Percentiles rank a stretch among this genome's conserved stretches.
phyloP scores from a whole-genome alignment of 2,329 filamentous ascomycete genomes.

The Sarocladiaceae sp. region DNA sequence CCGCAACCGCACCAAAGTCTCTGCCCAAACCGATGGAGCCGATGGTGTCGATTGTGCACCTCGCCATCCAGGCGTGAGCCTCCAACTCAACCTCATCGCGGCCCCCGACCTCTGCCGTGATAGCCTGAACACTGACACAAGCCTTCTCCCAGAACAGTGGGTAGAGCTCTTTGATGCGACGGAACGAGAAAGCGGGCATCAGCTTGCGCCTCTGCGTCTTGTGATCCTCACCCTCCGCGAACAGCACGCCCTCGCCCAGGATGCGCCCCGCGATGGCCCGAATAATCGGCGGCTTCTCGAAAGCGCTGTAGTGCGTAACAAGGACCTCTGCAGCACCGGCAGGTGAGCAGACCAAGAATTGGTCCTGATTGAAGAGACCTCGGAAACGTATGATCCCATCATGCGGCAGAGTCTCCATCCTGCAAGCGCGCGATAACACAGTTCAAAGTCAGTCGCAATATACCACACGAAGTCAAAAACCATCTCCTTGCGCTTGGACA shows the following conservation, averaged over 20 bases:
- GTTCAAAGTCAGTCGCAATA: too few species aligned
- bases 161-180: conserved; percentile 79
- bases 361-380: conserved; percentile 54
- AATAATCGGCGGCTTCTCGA: conserved; percentile 54
- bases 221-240: conserved; percentile 89
- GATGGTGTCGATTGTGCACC: conserved; percentile 70
- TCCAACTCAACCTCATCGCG: conserved; percentile 42
- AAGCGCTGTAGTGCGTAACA: conserved; percentile 63
- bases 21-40: conserved; percentile 64
- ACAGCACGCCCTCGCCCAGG: conserved; percentile 64
- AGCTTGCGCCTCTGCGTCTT: conserved; percentile 74
- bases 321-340: conserved; percentile 66
- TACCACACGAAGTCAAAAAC: too few species aligned
- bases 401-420: conserved; percentile 57
- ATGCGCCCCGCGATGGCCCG: conserved; percentile 53
- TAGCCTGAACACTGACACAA: conserved; percentile 56
- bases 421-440: too few species aligned
- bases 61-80: conserved; percentile 56
- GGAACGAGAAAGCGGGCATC: conserved; percentile 77
- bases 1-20: conserved; percentile 60
- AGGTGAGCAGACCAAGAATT: conserved; percentile 53
- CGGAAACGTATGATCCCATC: conserved; percentile 64
- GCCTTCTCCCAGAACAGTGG: conserved; percentile 78
- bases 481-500: too few species aligned
- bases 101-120: conserved; percentile 36